Evolutionary conservation across 75 land plant genomes (phyloP).

Genomic region (Picea glauca): DNA sequence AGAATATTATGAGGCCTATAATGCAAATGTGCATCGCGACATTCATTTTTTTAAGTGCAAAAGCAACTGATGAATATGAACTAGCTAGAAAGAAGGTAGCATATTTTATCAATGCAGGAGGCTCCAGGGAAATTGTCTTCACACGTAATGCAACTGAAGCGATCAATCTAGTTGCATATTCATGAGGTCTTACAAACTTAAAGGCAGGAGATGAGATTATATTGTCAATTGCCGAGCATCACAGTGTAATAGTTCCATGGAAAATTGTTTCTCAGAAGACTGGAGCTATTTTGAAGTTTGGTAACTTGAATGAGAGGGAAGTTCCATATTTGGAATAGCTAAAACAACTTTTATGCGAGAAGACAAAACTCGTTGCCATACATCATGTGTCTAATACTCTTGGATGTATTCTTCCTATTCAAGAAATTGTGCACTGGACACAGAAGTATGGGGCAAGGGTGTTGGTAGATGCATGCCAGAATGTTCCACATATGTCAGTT

Average conservation of each 20-base stretch:
- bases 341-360: slow-evolving; percentile 41
- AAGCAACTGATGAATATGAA: slow-evolving; percentile 84
- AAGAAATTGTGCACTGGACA: slow-evolving; percentile 62
- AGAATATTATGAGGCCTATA: too few relatives aligned
- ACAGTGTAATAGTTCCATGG: slow-evolving; percentile 96
- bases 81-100: slow-evolving; percentile 79
- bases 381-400: too few relatives aligned
- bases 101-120: slow-evolving; percentile 75
- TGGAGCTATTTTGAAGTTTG: slow-evolving; percentile 75
- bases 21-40: too few relatives aligned
- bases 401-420: slow-evolving; percentile 70
- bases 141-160: slow-evolving; percentile 96
- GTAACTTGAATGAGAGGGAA: slow-evolving; percentile 55
- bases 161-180: slow-evolving; percentile 81
- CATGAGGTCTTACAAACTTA: slow-evolving; percentile 75
- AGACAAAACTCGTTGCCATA: slow-evolving; percentile 73
- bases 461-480: too few relatives aligned
- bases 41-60: too few relatives aligned
- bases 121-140: slow-evolving; percentile 68
- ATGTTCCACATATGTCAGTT: too few relatives aligned
- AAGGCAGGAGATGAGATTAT: slow-evolving; percentile 81
- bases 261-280: slow-evolving; percentile 76
- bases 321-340: slow-evolving; percentile 56
- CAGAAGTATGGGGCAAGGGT: slow-evolving; percentile 86
- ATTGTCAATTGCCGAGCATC: slow-evolving; percentile 87